A percentile compares a stretch with the other conserved stretches of the same genome.
These are phyloP conservation scores for Penicillium sp. DNA, from an alignment of 2,329 filamentous ascomycete genomes.

Conservation along the genomic window DNA sequence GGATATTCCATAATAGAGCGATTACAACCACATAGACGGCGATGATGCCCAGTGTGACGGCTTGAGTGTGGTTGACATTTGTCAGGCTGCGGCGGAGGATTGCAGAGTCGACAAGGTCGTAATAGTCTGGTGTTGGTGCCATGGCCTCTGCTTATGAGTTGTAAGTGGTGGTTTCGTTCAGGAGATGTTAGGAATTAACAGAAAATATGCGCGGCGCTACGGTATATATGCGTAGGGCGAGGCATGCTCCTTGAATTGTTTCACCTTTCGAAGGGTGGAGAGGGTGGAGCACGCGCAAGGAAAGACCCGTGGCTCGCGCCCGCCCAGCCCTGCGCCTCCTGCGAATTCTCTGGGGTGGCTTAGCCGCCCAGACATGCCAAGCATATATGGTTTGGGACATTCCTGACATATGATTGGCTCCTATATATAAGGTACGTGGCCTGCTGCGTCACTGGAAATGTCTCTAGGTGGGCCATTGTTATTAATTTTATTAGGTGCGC, in stretches of 20 bases:
- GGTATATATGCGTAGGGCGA: neutral
- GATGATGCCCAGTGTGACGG: constrained; percentile 67
- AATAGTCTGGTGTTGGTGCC: constrained; percentile 4
- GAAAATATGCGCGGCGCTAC: neutral
- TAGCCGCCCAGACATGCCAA: neutral
- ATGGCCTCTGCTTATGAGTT: neutral
- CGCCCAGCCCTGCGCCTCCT: constrained; percentile 7
- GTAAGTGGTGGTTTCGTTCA: neutral
- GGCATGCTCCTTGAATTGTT: neutral
- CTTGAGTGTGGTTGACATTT: constrained; percentile 62
- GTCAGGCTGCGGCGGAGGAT: constrained; percentile 53
- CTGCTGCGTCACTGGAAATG: neutral
- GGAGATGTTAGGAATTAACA: neutral
- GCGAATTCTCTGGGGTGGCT: neutral
- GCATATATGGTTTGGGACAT: neutral
- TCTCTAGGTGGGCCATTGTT: no score
- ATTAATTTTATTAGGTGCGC: no score
- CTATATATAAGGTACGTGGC: neutral
- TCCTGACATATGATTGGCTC: neutral
- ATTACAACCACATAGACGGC: constrained; percentile 69
- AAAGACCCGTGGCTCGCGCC: constrained; percentile 1
- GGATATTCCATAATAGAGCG: constrained; percentile 73
- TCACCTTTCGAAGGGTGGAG: neutral
- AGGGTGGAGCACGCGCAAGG: neutral
- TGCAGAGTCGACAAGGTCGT: neutral